Percentiles rank a stretch among this genome's conserved stretches.
Conservation (phyloP, 305 asterid species). For the Solanum hybrid region DNA sequence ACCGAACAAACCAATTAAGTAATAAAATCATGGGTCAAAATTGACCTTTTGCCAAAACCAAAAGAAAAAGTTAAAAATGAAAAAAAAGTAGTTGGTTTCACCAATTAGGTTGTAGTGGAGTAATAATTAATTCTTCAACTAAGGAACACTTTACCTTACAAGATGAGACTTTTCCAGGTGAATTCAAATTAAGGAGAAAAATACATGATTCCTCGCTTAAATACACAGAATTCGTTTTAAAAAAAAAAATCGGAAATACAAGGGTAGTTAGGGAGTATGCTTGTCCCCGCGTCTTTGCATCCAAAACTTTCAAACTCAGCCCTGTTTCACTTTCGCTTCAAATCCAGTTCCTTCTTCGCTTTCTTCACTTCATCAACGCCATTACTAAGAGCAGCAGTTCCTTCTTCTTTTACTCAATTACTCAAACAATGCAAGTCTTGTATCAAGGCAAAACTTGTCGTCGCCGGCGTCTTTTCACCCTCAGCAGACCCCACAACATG, state of each 20-base stretch:
- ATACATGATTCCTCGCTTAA: background rate
- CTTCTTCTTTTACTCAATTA: background rate
- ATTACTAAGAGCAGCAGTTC: background rate
- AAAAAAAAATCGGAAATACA: too few species aligned
- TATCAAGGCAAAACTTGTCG: slow-evolving; percentile 3
- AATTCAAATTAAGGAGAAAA: too few species aligned
- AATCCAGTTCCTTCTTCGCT: background rate
- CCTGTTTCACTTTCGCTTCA: background rate
- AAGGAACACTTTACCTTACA: too few species aligned
- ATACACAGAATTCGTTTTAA: background rate
- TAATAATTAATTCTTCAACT: too few species aligned
- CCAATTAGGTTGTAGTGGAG: too few species aligned
- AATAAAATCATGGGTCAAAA: too few species aligned
- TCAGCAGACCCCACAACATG: background rate
- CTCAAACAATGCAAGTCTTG: slow-evolving; percentile 5
- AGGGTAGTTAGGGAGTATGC: background rate
- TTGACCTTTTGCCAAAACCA: too few species aligned
- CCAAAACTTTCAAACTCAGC: slow-evolving; percentile 1
- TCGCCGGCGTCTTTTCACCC: background rate
- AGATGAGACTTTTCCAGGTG: too few species aligned
- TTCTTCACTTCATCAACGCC: background rate
- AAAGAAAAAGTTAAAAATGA: too few species aligned
- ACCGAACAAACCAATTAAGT: too few species aligned
- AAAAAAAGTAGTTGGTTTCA: too few species aligned
- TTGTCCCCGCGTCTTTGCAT: background rate